A percentile compares a stretch with the other conserved stretches of the same genome.
phyloP scores from a whole-genome alignment of 2,329 filamentous ascomycete genomes.

The Penicillium polonicum region DNA sequence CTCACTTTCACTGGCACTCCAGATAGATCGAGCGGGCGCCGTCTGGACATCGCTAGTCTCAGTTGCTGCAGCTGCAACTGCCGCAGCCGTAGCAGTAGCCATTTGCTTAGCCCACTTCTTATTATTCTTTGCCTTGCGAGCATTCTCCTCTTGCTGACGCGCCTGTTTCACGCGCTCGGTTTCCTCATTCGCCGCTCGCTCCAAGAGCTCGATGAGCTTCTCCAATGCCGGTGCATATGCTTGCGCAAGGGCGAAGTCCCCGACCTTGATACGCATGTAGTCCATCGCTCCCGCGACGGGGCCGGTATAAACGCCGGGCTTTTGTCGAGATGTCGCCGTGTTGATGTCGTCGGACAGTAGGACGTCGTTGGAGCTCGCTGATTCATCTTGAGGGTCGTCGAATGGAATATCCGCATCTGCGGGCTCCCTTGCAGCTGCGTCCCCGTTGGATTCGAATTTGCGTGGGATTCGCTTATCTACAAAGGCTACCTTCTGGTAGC shows the following conservation, averaged over 20 bases:
- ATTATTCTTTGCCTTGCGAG: conserved; percentile 22
- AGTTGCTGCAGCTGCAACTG: conserved; percentile 5
- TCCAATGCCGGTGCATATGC: conserved; percentile 57
- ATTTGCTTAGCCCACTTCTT: conserved; percentile 24
- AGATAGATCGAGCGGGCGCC: conserved; percentile 23
- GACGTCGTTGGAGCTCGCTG: not conserved
- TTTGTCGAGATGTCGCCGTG: conserved; percentile 1
- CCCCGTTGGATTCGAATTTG: conserved; percentile 10
- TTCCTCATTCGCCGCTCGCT: conserved; percentile 32
- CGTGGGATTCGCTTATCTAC: conserved; percentile 32
- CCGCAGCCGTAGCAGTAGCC: conserved; percentile 9
- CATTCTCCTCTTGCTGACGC: conserved; percentile 24
- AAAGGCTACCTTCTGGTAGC: conserved; percentile 75
- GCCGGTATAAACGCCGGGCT: conserved; percentile 32
- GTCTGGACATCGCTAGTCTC: conserved; percentile 8
- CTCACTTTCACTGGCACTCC: conserved; percentile 40
- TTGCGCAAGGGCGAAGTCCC: conserved; percentile 58
- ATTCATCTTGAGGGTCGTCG: conserved; percentile 27
- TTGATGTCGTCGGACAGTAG: conserved; percentile 18
- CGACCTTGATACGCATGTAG: conserved; percentile 61
- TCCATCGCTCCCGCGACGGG: conserved; percentile 62
- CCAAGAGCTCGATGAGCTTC: conserved; percentile 49
- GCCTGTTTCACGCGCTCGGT: conserved; percentile 25
- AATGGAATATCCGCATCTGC: conserved; percentile 27
- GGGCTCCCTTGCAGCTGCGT: conserved; percentile 13